Evolutionary conservation across 805 yeast species (phyloP), one percentile per base, ranked within the genome.

Genomic region (Candida patagonica): DNA sequence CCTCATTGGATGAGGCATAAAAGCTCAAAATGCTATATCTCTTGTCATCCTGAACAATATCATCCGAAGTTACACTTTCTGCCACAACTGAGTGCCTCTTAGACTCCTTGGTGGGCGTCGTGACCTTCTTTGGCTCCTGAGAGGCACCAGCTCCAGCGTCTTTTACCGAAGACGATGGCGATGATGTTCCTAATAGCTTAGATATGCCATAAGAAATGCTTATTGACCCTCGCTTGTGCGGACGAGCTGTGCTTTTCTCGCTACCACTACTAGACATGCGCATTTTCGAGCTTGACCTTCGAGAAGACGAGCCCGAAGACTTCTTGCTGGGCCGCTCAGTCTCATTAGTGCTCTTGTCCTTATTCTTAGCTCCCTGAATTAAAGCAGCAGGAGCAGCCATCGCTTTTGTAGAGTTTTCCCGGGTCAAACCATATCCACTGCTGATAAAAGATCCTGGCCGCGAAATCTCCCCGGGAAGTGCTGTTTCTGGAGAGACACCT

Each of bases 381-480:
- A 19, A 6, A n/a, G 7, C 13, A 8, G 8, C n/a, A n/a, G n/a
- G n/a, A n/a, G n/a, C n/a, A n/a, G n/a, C n/a, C n/a, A n/a, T n/a
- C n/a, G n/a, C n/a, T n/a, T n/a, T n/a, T n/a, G n/a, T n/a, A n/a
- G n/a, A n/a, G n/a, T n/a, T n/a, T n/a, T n/a, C n/a, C n/a, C n/a
- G n/a, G 6, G 41, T 38, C 23, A 41, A 30, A n/a, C 41, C 40
- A 21, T 41, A 40, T 16, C 42, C 38, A 23, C 39, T 44, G 19
- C 42, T 35, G 23, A 22, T 35, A 37, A 41, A 42, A 16, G 58
- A 52, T 17, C 37, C 30, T 1, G 63, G 63, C 8, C 59, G 48
- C 30, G 55, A 50, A 38, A 59, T 55, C 42, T 59, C 63, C 9
- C 62, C 63, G 5, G 57, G 48, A 30, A 55, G 50, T 15, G 61